A percentile compares a stretch with the other conserved stretches of the same genome.
Conservation (phyloP, 148 eudicot genomes). For the Camellia granthamiana region DNA sequence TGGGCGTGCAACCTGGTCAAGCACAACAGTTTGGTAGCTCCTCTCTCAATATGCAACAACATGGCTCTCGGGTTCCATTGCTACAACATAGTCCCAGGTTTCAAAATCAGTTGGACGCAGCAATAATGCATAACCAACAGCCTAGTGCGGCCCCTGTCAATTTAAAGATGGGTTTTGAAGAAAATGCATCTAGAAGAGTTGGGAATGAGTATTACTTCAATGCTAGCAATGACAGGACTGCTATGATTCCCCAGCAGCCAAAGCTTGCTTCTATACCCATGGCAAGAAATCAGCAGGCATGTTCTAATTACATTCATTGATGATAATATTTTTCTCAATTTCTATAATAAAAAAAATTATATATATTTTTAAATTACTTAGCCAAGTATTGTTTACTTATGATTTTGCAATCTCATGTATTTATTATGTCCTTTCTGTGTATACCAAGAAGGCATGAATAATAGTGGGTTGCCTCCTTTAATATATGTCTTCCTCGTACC, state of each 20-base stretch:
- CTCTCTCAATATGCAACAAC: conserved; percentile 43
- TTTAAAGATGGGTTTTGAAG: conserved; percentile 54
- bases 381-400: background rate
- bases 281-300: conserved; percentile 75
- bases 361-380: background rate
- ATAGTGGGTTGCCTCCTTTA: background rate
- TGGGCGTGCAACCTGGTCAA: conserved; percentile 47
- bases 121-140: conserved; percentile 52
- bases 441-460: background rate
- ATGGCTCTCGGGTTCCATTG: conserved; percentile 32
- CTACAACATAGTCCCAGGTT: conserved; percentile 48
- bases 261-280: conserved; percentile 76
- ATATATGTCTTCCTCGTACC: background rate
- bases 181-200: conserved; percentile 44
- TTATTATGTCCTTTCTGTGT: background rate
- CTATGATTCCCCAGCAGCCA: conserved; percentile 55
- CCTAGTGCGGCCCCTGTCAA: conserved; percentile 43
- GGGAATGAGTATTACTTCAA: conserved; percentile 49
- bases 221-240: conserved; percentile 40
- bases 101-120: conserved; percentile 61
- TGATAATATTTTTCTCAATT: background rate
- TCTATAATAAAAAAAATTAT: too few relatives aligned
- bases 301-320: conserved; percentile 3
- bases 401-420: conserved; percentile 1
- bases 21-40: conserved; percentile 40